These are phyloP conservation scores for Ogataea kodamae DNA, from an alignment of 805 yeast genomes.

Conservation along the genomic window DNA sequence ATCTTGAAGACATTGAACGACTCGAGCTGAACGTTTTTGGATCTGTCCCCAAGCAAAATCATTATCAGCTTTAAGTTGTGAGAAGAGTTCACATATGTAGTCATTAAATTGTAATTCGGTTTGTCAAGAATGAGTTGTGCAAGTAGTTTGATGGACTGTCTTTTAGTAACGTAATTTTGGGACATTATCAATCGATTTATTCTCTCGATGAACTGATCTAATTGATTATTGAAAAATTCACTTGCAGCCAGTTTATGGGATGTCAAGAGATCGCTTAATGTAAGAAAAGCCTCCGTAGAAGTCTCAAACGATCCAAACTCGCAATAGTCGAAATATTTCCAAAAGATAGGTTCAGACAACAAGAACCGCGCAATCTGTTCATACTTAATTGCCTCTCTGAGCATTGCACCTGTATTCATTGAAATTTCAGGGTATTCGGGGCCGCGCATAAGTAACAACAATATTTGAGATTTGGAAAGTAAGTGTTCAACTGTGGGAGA, in stretches of 20 bases:
- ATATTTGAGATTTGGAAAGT: slow-evolving; percentile 59
- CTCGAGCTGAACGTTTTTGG: slow-evolving; percentile 83
- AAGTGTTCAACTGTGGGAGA: slow-evolving; percentile 88
- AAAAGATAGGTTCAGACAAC: slow-evolving; percentile 57
- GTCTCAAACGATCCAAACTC: slow-evolving; percentile 78
- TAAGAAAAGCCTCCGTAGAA: slow-evolving; percentile 84
- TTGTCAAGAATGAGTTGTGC: slow-evolving; percentile 68
- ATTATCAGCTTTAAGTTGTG: slow-evolving; percentile 82
- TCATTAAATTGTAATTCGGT: slow-evolving; percentile 68
- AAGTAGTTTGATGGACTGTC: slow-evolving; percentile 80
- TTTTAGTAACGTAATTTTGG: slow-evolving; percentile 83
- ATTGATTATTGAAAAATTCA: slow-evolving; percentile 62
- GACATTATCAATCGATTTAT: slow-evolving; percentile 72
- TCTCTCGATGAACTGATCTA: slow-evolving; percentile 52
- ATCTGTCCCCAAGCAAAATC: slow-evolving; percentile 82
- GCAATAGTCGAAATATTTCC: slow-evolving; percentile 82
- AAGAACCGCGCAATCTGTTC: slow-evolving; percentile 64
- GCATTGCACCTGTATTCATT: slow-evolving; percentile 68
- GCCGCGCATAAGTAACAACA: slow-evolving; percentile 59
- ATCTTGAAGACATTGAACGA: slow-evolving; percentile 92
- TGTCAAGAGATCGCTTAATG: slow-evolving; percentile 66
- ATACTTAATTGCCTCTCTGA: slow-evolving; percentile 80
- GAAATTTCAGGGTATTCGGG: slow-evolving; percentile 76
- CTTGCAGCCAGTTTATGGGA: slow-evolving; percentile 64
- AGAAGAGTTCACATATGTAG: slow-evolving; percentile 72